Base-by-base conservation (phyloP, 768 basidiomycete genomes). In the Leccinum longicurvipes region DNA sequence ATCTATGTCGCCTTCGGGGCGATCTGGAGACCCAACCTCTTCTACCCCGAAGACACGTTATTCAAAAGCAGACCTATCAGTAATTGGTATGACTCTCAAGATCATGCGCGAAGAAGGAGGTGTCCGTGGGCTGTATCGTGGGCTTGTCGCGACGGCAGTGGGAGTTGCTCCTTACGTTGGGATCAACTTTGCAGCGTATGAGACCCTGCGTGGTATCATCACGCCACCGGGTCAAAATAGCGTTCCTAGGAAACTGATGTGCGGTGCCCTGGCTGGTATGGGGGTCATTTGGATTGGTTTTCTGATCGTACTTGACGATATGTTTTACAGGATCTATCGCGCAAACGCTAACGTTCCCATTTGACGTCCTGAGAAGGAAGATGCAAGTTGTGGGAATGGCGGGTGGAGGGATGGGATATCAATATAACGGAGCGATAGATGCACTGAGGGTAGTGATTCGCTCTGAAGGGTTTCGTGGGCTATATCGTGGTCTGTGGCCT, bases 121-220 rank as follows among this genome's bases (percentile, higher is more conserved):
- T 1, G 69, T 96, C 12, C 80, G 84, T 49, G 96, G 85, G 6
- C 74, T 99, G 48, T 92, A 98, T 69, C 83, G 93, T 31, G 96
- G 94, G 0, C 69, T 95, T 32, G 74, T 89, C 11, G 83, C 93
- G 12, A 97, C 93, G 0, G 87, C 91, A 3, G 77, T 89, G 51
- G 93, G 95, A 3, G 92, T 97, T 39, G 94, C 94, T 15, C 95
- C 95, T 4, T 89, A 89, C 61, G 86, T 89, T 21, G 85, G 92
- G 12, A 87, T 95, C 69, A 97, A 97, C 70, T 97, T 97, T 70
- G 90, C 93, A n/a, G 78, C 92, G 27, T 98, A 98, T 66, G 96
- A 98, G 71, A 79, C 86, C 47, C 67, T 92, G 67, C 80, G 89
- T 52, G 85, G 87, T 3, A 62, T 85, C 45, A 77, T 91, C 59